A percentile compares a stretch with the other conserved stretches of the same genome.
Evolutionary conservation across 768 basidiomycete species (phyloP).

Genomic region (Lanmaoa pseudosensibilis): DNA sequence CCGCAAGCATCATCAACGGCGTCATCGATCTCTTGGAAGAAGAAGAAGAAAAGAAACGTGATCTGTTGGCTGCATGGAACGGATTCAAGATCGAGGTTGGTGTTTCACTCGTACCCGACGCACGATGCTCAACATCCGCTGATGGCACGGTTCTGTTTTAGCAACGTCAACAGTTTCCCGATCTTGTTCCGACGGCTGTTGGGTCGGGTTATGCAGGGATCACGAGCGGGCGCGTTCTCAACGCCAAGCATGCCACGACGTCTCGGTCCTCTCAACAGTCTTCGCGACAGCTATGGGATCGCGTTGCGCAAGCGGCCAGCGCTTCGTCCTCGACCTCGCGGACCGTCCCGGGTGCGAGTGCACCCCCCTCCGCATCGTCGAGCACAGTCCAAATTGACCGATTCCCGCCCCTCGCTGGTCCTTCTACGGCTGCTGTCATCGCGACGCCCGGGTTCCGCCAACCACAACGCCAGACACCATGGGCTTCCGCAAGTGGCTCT

Average conservation of each 20-base stretch:
- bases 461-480: constrained; percentile 57
- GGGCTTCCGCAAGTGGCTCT: constrained; percentile 39
- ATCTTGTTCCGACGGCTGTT: constrained; percentile 56
- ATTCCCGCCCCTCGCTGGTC: constrained; percentile 33
- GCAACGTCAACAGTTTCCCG: constrained; percentile 87
- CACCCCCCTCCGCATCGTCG: constrained; percentile 31
- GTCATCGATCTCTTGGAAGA: constrained; percentile 80
- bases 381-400: constrained; percentile 15
- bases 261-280: constrained; percentile 54
- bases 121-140: background rate
- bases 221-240: constrained; percentile 78
- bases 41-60: constrained; percentile 81
- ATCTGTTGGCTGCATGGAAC: constrained; percentile 76
- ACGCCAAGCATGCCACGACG: constrained; percentile 74
- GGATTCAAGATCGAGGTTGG: constrained; percentile 86
- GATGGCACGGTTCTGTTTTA: constrained; percentile 27
- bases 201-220: constrained; percentile 78
- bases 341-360: constrained; percentile 10
- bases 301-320: constrained; percentile 79
- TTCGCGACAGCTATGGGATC: constrained; percentile 76
- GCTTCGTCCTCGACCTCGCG: constrained; percentile 42
- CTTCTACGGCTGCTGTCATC: background rate
- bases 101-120: background rate
- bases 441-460: constrained; percentile 36
- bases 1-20: constrained; percentile 69